Conservation (phyloP, 2,329 filamentous ascomycete genomes). For the Diplodia seriata region DNA sequence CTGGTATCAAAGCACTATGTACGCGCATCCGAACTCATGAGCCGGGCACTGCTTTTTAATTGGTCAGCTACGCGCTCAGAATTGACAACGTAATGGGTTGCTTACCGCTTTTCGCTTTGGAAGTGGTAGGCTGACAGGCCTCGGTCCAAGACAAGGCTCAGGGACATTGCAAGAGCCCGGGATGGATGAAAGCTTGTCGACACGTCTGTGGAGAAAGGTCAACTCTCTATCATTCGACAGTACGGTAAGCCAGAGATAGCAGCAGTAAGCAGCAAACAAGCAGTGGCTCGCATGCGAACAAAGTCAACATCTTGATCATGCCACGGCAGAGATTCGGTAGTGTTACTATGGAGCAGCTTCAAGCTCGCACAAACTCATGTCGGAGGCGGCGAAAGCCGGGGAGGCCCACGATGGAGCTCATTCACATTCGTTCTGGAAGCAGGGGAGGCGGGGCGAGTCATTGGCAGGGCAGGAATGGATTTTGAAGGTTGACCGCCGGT, state of each 20-base stretch:
- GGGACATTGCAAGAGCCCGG: not conserved
- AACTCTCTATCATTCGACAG: too few relatives aligned
- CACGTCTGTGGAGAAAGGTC: too few relatives aligned
- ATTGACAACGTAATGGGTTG: too few relatives aligned
- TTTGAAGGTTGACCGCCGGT: slow-evolving; percentile 11
- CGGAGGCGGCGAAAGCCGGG: slow-evolving; percentile 1
- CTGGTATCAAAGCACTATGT: slow-evolving; percentile 40
- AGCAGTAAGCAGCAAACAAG: not conserved
- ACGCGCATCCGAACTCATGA: slow-evolving; percentile 35
- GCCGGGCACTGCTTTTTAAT: slow-evolving; percentile 36
- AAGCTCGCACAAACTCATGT: not conserved
- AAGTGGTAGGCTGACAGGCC: not conserved
- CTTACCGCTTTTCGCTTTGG: slow-evolving; percentile 9
- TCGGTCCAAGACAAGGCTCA: not conserved
- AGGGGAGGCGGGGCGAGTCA: slow-evolving; percentile 16
- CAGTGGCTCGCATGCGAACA: not conserved
- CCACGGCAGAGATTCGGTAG: not conserved
- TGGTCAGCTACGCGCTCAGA: not conserved
- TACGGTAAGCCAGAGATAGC: not conserved
- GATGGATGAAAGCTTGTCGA: not conserved
- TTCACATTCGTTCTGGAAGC: not conserved
- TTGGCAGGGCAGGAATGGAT: not conserved
- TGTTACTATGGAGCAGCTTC: too few relatives aligned
- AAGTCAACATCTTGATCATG: not conserved
- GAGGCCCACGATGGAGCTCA: not conserved